Conservation (phyloP, 768 basidiomycete species). For the Boletus reticulatus region DNA sequence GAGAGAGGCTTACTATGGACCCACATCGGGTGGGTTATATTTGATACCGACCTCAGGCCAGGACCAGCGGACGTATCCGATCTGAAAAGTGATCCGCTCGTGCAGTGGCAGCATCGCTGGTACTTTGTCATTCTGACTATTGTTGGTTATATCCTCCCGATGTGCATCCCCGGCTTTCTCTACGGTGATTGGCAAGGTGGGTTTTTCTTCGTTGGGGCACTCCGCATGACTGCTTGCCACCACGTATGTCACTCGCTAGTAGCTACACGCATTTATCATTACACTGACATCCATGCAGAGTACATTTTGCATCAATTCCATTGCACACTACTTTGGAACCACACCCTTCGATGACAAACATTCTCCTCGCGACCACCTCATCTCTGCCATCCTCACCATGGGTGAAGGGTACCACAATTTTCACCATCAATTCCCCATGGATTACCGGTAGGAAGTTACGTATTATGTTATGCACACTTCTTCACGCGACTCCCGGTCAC, state of each 20-base stretch:
- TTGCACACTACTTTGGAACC: constrained; percentile 82
- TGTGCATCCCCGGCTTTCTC: constrained; percentile 62
- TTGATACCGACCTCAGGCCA: constrained; percentile 69
- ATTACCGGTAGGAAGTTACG: constrained; percentile 34
- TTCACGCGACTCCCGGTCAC: constrained; percentile 3
- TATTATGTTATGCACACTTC: background rate
- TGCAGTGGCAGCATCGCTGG: constrained; percentile 76
- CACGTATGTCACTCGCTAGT: constrained; percentile 59
- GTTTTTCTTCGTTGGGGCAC: constrained; percentile 70
- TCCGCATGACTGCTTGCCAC: constrained; percentile 73
- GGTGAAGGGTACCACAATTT: constrained; percentile 71
- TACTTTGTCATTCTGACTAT: constrained; percentile 61
- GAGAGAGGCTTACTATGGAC: constrained; percentile 77
- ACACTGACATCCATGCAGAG: constrained; percentile 42
- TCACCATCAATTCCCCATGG: constrained; percentile 88
- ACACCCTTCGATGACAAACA: constrained; percentile 80
- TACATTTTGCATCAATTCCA: constrained; percentile 89
- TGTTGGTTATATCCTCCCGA: constrained; percentile 71
- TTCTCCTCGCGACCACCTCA: constrained; percentile 72
- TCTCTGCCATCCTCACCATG: constrained; percentile 81
- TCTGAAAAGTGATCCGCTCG: constrained; percentile 61
- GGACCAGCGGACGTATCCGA: constrained; percentile 74
- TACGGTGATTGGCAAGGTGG: constrained; percentile 81
- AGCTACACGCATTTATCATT: background rate
- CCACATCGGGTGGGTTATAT: constrained; percentile 82